phyloP scores from a whole-genome alignment of 768 basidiomycete genomes.

The Tulasnella sp. region DNA sequence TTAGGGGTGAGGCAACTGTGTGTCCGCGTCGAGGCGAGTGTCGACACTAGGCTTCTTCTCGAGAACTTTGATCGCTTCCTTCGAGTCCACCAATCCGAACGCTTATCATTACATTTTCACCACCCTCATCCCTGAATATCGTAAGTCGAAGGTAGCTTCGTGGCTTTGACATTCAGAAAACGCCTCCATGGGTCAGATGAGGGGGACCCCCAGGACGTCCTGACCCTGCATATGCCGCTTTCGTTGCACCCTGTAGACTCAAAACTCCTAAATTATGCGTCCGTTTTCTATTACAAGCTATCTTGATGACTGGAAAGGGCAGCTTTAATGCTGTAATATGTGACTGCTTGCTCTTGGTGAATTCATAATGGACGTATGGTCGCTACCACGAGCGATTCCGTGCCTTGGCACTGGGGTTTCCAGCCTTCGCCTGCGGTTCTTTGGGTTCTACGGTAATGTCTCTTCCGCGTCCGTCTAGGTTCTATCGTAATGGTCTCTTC shows the following conservation, averaged over 20 bases:
- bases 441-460: too few relatives aligned
- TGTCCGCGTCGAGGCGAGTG: not conserved
- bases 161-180: not conserved
- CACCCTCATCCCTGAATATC: not conserved
- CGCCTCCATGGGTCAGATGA: not conserved
- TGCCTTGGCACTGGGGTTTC: too few relatives aligned
- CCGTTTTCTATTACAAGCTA: too few relatives aligned
- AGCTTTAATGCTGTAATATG: too few relatives aligned
- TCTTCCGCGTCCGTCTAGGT: too few relatives aligned
- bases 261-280: not conserved
- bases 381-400: too few relatives aligned
- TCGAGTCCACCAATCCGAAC: not conserved
- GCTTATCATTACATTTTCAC: not conserved
- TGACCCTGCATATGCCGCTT: constrained; percentile 10
- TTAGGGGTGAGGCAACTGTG: not conserved
- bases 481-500: too few relatives aligned
- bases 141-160: not conserved
- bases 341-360: too few relatives aligned
- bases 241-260: not conserved
- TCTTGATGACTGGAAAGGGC: too few relatives aligned
- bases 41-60: not conserved
- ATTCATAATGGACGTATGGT: too few relatives aligned
- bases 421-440: too few relatives aligned
- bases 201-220: not conserved
- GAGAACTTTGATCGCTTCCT: not conserved